These are phyloP conservation scores for Colletotrichum godetiae DNA, from an alignment of 2,329 filamentous ascomycete genomes.

Conservation along the genomic window DNA sequence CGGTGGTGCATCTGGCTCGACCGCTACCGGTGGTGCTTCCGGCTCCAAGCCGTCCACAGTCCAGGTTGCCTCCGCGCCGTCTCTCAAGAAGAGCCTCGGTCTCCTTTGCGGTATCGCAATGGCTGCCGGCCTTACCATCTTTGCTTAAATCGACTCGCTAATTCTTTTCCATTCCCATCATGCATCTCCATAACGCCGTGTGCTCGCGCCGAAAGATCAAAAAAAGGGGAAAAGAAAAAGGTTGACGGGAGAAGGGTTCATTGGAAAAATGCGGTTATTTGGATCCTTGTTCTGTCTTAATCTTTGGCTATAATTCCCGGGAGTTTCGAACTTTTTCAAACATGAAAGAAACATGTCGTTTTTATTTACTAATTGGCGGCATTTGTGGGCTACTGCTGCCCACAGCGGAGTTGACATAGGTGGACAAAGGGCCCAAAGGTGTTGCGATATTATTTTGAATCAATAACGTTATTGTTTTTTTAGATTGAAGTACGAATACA, in stretches of 20 bases:
- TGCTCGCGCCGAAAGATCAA: background rate
- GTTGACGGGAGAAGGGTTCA: background rate
- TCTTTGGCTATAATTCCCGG: background rate
- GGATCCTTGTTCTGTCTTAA: too few species aligned
- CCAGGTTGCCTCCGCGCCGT: constrained; percentile 35
- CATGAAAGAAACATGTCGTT: background rate
- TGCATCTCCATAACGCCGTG: background rate
- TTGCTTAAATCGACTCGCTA: constrained; percentile 1
- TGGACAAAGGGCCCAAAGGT: constrained; percentile 6
- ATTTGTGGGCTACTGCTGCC: constrained; percentile 17
- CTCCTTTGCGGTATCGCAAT: constrained; percentile 42
- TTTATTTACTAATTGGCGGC: constrained; percentile 21
- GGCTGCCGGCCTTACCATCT: constrained; percentile 36
- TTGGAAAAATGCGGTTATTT: background rate
- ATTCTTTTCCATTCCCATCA: too few species aligned
- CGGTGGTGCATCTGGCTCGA: background rate
- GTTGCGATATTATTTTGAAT: constrained; percentile 15
- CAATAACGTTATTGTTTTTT: background rate
- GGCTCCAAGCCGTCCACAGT: constrained; percentile 13
- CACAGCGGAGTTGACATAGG: constrained; percentile 16
- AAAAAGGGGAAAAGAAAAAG: background rate
- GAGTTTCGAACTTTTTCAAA: background rate
- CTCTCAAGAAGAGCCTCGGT: constrained; percentile 42
- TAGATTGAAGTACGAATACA: constrained; percentile 29
- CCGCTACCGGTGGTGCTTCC: background rate